A percentile compares a stretch with the other conserved stretches of the same genome.
Conservation (phyloP, 169 alveolate genomes). For the Plasmodium knowlesi region DNA sequence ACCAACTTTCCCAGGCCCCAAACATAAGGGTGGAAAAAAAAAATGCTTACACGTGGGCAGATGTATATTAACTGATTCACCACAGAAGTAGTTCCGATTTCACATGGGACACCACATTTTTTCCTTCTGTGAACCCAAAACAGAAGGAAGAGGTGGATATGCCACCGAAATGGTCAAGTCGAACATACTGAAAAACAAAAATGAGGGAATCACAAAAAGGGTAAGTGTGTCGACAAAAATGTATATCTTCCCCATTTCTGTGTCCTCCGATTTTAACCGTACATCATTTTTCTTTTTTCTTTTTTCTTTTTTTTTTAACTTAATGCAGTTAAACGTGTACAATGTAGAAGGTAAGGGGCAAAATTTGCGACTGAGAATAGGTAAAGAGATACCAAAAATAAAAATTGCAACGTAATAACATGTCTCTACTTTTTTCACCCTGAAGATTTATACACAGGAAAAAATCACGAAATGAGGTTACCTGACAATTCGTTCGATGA, state of each 20-base stretch:
- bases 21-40: not conserved
- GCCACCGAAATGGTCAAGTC: conserved; percentile 62
- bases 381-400: not conserved
- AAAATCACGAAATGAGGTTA: conserved; percentile 25
- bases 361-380: not conserved
- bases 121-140: not conserved
- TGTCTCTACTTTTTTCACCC: not conserved
- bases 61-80: not conserved
- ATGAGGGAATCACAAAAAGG: conserved; percentile 35
- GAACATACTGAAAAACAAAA: conserved; percentile 8
- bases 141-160: conserved; percentile 72
- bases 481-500: not conserved
- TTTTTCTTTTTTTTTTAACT: not conserved
- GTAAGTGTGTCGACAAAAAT: conserved; percentile 4
- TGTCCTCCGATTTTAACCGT: not conserved
- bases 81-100: not conserved
- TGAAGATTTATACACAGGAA: conserved; percentile 18
- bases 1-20: not conserved
- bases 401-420: not conserved
- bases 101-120: not conserved
- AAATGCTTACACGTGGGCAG: not conserved
- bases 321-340: conserved; percentile 18
- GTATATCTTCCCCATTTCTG: not conserved
- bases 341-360: conserved; percentile 44
- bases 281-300: not conserved